Conservation (phyloP, 129 eudicot species). For the Heracleum sosnowskyi region DNA sequence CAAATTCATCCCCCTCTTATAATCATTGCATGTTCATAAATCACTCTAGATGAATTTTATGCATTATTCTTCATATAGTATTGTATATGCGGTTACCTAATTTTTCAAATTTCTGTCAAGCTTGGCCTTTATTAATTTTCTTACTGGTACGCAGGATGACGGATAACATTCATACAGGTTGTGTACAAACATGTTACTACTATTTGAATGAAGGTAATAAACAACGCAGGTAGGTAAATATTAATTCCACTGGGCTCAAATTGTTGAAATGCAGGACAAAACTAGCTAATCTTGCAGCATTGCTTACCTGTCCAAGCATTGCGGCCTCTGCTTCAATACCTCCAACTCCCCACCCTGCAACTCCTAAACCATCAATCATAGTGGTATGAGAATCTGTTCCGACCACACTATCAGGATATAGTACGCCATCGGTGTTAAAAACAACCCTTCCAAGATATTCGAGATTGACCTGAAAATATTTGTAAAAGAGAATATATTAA, state of each 20-base stretch:
- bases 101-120: neutral
- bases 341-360: slow-evolving; percentile 99
- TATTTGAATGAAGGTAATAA: neutral
- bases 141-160: neutral
- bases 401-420: slow-evolving; percentile 98
- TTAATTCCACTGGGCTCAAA: neutral
- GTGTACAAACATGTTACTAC: neutral
- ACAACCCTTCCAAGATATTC: slow-evolving; percentile 99
- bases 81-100: neutral
- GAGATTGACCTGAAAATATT: slow-evolving; percentile 64
- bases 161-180: neutral
- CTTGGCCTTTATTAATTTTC: neutral
- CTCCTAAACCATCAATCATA: slow-evolving; percentile 99
- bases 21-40: neutral
- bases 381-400: slow-evolving; percentile 99
- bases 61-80: neutral
- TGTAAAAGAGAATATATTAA: slow-evolving; percentile 19
- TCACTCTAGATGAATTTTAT: neutral
- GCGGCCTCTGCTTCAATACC: slow-evolving; percentile 99
- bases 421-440: slow-evolving; percentile 74
- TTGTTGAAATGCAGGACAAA: neutral
- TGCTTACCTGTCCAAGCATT: slow-evolving; percentile 93
- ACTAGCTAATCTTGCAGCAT: neutral
- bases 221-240: neutral
- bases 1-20: neutral